phyloP scores from a whole-genome alignment of 2,329 filamentous ascomycete species.

The Pseudocercospora fijiensis region DNA sequence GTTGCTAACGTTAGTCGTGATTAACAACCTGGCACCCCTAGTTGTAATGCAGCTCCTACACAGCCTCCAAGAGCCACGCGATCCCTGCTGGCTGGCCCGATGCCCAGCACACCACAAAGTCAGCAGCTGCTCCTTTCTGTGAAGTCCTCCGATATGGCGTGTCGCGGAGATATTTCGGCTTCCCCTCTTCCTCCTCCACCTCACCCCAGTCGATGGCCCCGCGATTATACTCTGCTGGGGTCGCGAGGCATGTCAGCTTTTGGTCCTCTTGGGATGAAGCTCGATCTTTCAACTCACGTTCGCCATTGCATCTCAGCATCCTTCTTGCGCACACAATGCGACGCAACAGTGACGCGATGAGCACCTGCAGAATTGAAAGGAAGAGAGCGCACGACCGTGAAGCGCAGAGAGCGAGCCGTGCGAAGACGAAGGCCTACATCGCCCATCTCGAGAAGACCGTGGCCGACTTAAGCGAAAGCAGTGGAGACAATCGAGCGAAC shows the following conservation, averaged over 20 bases:
- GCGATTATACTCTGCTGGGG: slow-evolving; percentile 8
- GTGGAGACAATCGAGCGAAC: slow-evolving; percentile 23
- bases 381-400: slow-evolving; percentile 29
- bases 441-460: slow-evolving; percentile 29
- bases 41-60: neutral
- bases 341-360: slow-evolving; percentile 21
- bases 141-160: neutral
- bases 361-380: slow-evolving; percentile 30
- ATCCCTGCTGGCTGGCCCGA: neutral
- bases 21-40: too few relatives aligned
- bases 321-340: slow-evolving; percentile 11
- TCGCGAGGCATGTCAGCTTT: neutral
- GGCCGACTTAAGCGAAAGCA: slow-evolving; percentile 24
- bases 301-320: neutral
- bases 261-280: neutral
- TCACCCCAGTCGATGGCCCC: neutral
- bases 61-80: neutral
- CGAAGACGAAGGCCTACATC: slow-evolving; percentile 29
- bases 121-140: neutral
- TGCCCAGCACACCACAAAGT: neutral
- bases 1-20: too few relatives aligned
- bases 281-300: neutral
- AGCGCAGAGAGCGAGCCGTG: slow-evolving; percentile 26
- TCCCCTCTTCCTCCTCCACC: neutral
- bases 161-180: neutral